phyloP scores from a whole-genome alignment of 495 filamentous ascomycete genomes.

The Ascodesmis nigricans region DNA sequence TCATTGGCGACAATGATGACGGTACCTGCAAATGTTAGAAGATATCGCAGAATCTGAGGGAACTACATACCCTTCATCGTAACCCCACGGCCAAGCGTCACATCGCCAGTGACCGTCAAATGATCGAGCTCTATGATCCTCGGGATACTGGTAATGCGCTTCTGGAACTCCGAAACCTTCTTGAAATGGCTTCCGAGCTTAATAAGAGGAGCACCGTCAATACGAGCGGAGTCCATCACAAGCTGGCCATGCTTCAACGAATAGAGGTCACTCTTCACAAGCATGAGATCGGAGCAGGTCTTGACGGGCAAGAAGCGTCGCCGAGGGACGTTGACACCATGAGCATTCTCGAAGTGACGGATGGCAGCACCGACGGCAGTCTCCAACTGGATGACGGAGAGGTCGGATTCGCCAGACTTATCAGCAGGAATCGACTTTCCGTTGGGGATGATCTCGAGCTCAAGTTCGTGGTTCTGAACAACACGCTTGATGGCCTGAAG shows the following conservation, averaged over 20 bases:
- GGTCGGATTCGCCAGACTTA: conserved; percentile 97
- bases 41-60: neutral
- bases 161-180: conserved; percentile 99
- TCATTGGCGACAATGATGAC: conserved; percentile 99
- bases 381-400: conserved; percentile 94
- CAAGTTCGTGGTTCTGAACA: conserved; percentile 92
- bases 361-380: conserved; percentile 97
- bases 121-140: conserved; percentile 97
- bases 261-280: conserved; percentile 99
- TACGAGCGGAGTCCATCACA: conserved; percentile 82
- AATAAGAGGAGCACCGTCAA: conserved; percentile 95
- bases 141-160: conserved; percentile 85
- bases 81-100: conserved; percentile 87
- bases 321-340: conserved; percentile 96
- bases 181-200: conserved; percentile 99
- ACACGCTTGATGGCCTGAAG: conserved; percentile 94
- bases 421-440: conserved; percentile 94
- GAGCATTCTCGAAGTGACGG: conserved; percentile 93
- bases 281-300: conserved; percentile 98
- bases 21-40: conserved; percentile 28
- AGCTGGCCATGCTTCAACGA: conserved; percentile 98
- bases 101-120: conserved; percentile 86
- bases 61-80: conserved; percentile 54
- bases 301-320: conserved; percentile 98
- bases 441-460: conserved; percentile 99